Evolutionary conservation across 805 yeast species (phyloP), one percentile per base, ranked within the genome.

Genomic region (Saccharomycopsis sp.): DNA sequence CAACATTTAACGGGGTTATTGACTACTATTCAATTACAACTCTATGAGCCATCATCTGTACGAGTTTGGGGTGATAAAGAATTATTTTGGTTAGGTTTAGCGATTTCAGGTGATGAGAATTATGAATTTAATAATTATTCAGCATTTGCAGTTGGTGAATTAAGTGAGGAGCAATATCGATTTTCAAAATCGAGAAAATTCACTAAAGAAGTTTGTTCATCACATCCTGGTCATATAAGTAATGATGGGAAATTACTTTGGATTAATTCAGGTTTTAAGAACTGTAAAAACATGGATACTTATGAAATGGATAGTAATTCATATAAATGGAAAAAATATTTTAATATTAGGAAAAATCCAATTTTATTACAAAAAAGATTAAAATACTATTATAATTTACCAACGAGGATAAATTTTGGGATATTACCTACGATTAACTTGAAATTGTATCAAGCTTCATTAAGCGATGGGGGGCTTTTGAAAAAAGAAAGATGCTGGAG

Each of bases 231-330:
- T 2, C 84, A 78, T 56, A 56, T 78, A 8, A 51, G 52, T 47
- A 43, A 40, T 4, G 34, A 48, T 2, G 51, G 53, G 26, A 50
- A 54, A 42, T 41, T 69, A 39, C 54, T 79, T 3, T 82, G 88
- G 87, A 68, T 81, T 38, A 81, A 82, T 54, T 81, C 86, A 14
- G 90, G 90, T 0, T 70, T 80, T 57, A 65, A 70, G 40, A 74
- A 68, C 40, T 82, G 88, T 60, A 75, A 75, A 52, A 63, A 70
- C 27, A 42, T 50, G 2, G 47, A 53, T 7, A 55, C 63, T 23
- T 71, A 68, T 1, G 53, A 48, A 14, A 48, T 52, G 13, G 71
- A 75, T 47, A 65, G 52, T 37, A 59, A 60, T n/a, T 47, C 55
- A n/a, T 56, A 54, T 4, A 54, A 54, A 16, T 54, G 69, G 51